Conservation (phyloP, 495 filamentous ascomycete species). For the Neurospora sublineolata region DNA sequence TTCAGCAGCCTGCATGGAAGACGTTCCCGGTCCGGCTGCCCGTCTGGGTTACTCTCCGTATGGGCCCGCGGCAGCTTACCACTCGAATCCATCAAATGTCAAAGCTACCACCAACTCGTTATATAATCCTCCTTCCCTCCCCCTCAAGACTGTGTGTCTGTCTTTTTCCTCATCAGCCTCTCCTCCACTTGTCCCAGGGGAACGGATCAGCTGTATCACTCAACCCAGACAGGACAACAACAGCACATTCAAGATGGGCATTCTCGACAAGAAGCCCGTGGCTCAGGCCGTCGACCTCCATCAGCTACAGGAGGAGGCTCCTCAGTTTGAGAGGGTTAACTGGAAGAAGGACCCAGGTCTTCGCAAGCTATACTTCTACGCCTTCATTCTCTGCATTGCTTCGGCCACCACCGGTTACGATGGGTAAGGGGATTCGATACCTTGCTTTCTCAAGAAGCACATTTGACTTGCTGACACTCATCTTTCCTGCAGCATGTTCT, state of each 20-base stretch:
- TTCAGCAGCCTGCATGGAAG: constrained; percentile 3
- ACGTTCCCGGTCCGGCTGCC: constrained; percentile 17
- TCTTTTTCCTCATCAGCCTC: constrained; percentile 8
- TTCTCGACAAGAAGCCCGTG: constrained; percentile 27
- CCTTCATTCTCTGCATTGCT: constrained; percentile 45
- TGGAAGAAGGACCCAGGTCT: constrained; percentile 51
- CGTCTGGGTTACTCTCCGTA: constrained; percentile 8
- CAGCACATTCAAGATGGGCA: constrained; percentile 15
- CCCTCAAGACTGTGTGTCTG: constrained; percentile 1
- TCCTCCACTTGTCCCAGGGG: constrained; percentile 11
- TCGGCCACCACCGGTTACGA: constrained; percentile 60
- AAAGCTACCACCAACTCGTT: not conserved
- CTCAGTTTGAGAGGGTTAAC: constrained; percentile 45
- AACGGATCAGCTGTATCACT: constrained; percentile 9
- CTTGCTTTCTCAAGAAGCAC: not conserved
- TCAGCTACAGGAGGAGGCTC: constrained; percentile 40
- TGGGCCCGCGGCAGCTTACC: not conserved
- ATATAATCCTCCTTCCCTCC: constrained; percentile 12
- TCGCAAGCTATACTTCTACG: constrained; percentile 49
- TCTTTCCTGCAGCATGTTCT: constrained; percentile 34
- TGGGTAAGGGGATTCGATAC: constrained; percentile 26
- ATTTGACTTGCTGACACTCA: constrained; percentile 4
- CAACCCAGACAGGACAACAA: constrained; percentile 3
- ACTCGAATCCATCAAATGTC: not conserved
- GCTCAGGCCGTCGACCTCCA: constrained; percentile 12